Conservation (phyloP, 768 basidiomycete genomes). For the Boletus reticulatus region DNA sequence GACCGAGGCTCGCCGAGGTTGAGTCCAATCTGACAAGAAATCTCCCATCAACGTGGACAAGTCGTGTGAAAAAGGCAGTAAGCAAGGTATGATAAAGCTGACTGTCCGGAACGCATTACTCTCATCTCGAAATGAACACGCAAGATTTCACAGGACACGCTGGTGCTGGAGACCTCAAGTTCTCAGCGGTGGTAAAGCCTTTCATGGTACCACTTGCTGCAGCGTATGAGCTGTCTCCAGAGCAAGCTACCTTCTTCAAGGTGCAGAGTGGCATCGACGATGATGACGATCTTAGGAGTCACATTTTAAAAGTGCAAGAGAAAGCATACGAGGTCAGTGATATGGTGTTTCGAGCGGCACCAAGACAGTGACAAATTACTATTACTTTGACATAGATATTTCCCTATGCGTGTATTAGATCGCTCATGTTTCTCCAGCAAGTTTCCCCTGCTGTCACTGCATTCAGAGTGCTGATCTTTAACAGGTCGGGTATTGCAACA, state of each 20-base stretch:
- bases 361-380: neutral
- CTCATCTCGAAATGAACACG: neutral
- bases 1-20: no score
- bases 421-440: conserved; percentile 25
- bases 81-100: no score
- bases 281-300: conserved; percentile 25
- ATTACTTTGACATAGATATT: conserved; percentile 14
- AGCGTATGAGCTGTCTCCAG: conserved; percentile 6
- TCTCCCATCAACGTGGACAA: no score
- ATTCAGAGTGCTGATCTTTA: neutral
- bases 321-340: conserved; percentile 30
- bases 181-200: neutral
- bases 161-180: conserved; percentile 11
- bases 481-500: conserved; percentile 11
- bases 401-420: conserved; percentile 29
- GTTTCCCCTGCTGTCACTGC: neutral
- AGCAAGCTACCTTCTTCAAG: conserved; percentile 29
- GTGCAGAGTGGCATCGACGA: conserved; percentile 28
- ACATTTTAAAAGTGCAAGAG: conserved; percentile 30
- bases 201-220: neutral
- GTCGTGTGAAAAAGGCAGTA: no score
- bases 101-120: no score
- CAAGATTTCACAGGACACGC: neutral
- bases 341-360: neutral
- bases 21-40: no score